Base-by-base conservation (phyloP, 305 asterid species). In the Plantago rigida region DNA sequence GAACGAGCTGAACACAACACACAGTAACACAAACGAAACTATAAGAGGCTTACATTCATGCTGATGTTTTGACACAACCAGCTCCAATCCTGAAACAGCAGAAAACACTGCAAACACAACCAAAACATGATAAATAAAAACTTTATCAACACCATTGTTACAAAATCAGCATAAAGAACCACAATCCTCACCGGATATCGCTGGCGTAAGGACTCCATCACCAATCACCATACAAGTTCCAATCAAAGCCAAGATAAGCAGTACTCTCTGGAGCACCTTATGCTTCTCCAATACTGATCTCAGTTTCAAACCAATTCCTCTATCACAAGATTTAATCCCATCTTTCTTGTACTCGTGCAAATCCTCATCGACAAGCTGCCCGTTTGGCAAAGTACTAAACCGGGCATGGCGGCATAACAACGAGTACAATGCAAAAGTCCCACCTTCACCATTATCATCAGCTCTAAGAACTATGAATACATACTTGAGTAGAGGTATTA, bases 161-260 rank as follows among this genome's bases (percentile, higher is more conserved):
- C 56, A 89, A 73, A 46, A 82, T 74, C 9, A 85, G 5, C 39
- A 31, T 5, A 31, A 31, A 31, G 7, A 31, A 78, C 70, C 82
- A 81, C 79, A 89, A 70, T 52, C 13, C 19, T 7, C 62, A 84
- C 96, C 96, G 14, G 95, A 89, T 76, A 89, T 83, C 12, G 97
- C 97, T 3, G 95, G 97, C 0, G 95, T 86, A 59, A 89, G 89
- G 66, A 89, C 95, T 34, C 97, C 95, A 63, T 89, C 97, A 13
- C 97, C 97, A 56, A 86, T 89, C 47, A 89, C 97, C 94, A 89
- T 86, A 82, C 97, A 85, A 61, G 95, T 79, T 52, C 97, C 97
- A 63, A 89, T 76, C 79, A 89, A 74, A 47, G 97, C 89, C 79
- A 89, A 72, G 72, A 73, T 55, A 7, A 89, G 97, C 71, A 89